Conservation (phyloP, 352 stramenopile genomes). For the Phytophthora pseudosyringae region DNA sequence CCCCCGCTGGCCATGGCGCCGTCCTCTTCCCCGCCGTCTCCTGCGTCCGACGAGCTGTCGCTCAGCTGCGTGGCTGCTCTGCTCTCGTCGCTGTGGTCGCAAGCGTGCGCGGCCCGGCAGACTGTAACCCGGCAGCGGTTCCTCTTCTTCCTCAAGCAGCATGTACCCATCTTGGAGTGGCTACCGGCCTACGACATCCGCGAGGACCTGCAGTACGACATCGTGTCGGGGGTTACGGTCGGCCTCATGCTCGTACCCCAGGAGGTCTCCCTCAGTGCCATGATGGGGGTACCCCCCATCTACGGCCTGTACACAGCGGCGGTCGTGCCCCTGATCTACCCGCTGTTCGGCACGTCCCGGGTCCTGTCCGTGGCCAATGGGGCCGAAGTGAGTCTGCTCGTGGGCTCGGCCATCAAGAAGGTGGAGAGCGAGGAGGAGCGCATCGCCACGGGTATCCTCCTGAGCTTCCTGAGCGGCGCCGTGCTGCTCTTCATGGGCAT, state of each 20-base stretch:
- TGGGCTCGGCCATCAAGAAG: constrained; percentile 64
- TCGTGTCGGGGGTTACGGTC: constrained; percentile 74
- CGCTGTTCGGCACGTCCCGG: constrained; percentile 69
- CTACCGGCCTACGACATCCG: constrained; percentile 66
- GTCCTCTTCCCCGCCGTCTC: constrained; percentile 27
- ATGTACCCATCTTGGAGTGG: constrained; percentile 78
- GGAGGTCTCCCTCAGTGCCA: constrained; percentile 90
- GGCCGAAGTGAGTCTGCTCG: constrained; percentile 66
- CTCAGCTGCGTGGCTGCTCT: constrained; percentile 12
- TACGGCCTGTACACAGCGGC: constrained; percentile 80
- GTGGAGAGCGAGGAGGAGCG: constrained; percentile 61
- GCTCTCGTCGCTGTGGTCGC: constrained; percentile 27
- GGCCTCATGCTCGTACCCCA: constrained; percentile 94
- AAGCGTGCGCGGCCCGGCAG: constrained; percentile 6
- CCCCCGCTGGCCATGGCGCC: constrained; percentile 21
- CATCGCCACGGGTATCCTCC: constrained; percentile 66
- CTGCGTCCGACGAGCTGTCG: constrained; percentile 15
- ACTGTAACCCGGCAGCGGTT: constrained; percentile 37
- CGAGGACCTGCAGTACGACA: constrained; percentile 70
- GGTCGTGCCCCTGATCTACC: constrained; percentile 74
- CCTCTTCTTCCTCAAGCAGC: constrained; percentile 56
- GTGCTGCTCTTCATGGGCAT: constrained; percentile 67
- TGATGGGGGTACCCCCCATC: constrained; percentile 83
- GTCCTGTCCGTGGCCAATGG: constrained; percentile 73
- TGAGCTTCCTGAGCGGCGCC: constrained; percentile 70